These are phyloP conservation scores for Endothia cerciana DNA, from an alignment of 2,329 filamentous ascomycete genomes.

Conservation along the genomic window DNA sequence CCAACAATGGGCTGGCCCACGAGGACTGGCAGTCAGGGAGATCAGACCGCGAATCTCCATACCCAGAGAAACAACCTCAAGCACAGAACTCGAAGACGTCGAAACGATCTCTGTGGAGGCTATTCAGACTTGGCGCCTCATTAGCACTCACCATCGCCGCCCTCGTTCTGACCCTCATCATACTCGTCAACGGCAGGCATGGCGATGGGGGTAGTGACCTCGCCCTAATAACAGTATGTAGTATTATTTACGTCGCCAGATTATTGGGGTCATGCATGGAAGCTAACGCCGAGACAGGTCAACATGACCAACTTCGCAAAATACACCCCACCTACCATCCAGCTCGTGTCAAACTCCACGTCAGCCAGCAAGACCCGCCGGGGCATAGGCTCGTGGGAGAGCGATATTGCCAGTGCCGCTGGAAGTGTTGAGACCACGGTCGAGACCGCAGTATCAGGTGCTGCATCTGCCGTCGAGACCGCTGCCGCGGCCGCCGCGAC, in stretches of 20 bases:
- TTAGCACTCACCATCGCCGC: constrained; percentile 21
- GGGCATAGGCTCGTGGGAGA: constrained; percentile 17
- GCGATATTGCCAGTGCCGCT: constrained; percentile 12
- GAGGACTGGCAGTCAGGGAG: constrained; percentile 10
- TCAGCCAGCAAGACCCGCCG: constrained; percentile 21
- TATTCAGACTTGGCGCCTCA: constrained; percentile 19
- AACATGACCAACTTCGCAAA: constrained; percentile 28
- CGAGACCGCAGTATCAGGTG: constrained; percentile 18
- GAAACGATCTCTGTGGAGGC: constrained; percentile 22
- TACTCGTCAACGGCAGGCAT: constrained; percentile 21
- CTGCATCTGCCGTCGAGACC: constrained; percentile 11
- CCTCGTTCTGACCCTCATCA: constrained; percentile 26
- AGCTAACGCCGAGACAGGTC: constrained; percentile 16
- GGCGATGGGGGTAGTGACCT: constrained; percentile 25
- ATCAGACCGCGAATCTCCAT: constrained; percentile 2
- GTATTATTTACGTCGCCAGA: not conserved
- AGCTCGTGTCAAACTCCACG: constrained; percentile 20
- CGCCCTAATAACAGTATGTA: constrained; percentile 24
- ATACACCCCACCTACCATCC: constrained; percentile 23
- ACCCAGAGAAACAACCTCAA: not conserved
- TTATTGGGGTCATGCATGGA: not conserved
- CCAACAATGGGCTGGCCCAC: constrained; percentile 1
- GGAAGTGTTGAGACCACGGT: constrained; percentile 14
- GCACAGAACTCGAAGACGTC: constrained; percentile 1
- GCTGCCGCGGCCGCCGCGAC: constrained; percentile 15